Percentiles rank a stretch among this genome's conserved stretches.
These are phyloP conservation scores for Paratinospora sagittata DNA, from an alignment of 164 flowering plant genomes.

Conservation along the genomic window DNA sequence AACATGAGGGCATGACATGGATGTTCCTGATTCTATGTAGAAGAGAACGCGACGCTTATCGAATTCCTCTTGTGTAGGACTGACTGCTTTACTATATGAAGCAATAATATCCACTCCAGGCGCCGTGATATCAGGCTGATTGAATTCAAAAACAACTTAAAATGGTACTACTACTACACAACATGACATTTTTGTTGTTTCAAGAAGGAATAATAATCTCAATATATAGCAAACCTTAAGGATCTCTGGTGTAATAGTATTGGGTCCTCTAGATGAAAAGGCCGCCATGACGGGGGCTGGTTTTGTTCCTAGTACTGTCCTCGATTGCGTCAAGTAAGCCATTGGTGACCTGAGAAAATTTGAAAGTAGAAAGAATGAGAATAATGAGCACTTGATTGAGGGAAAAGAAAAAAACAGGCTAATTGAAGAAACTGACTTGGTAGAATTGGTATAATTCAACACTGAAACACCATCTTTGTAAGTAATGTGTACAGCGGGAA, in stretches of 20 bases:
- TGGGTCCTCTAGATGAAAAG: constrained; percentile 72
- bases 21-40: constrained; percentile 22
- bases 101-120: constrained; percentile 26
- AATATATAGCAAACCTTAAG: constrained; percentile 42
- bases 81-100: constrained; percentile 13
- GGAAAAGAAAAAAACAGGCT: too few relatives aligned
- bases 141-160: not conserved
- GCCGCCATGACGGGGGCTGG: constrained; percentile 75
- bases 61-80: not conserved
- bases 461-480: constrained; percentile 31
- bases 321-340: constrained; percentile 41
- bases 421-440: constrained; percentile 20
- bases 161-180: not conserved
- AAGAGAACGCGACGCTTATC: constrained; percentile 16
- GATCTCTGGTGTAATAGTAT: constrained; percentile 49
- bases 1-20: constrained; percentile 36
- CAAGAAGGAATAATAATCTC: not conserved
- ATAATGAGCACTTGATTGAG: not conserved
- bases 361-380: not conserved
- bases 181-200: not conserved
- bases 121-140: constrained; percentile 30
- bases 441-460: constrained; percentile 37
- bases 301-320: constrained; percentile 33
- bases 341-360: constrained; percentile 29
- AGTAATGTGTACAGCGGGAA: constrained; percentile 38